Conservation (phyloP, 768 basidiomycete species). For the Amanita muscaria region DNA sequence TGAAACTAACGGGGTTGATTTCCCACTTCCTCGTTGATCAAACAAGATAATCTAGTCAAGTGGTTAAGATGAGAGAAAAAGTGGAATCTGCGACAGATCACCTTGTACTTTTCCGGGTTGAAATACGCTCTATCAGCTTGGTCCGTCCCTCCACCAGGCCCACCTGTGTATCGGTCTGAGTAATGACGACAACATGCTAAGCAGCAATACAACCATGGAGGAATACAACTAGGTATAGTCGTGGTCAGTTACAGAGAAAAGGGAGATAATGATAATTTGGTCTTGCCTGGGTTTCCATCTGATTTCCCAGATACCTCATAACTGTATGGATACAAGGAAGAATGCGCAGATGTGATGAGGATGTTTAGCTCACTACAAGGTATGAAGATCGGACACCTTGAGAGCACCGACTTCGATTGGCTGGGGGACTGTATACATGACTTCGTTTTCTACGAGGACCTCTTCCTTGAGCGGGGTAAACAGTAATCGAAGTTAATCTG, state of each 20-base stretch:
- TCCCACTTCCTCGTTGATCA: constrained; percentile 86
- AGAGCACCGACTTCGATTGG: constrained; percentile 59
- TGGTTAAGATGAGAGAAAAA: not conserved
- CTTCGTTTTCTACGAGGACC: no score
- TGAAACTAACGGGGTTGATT: constrained; percentile 60
- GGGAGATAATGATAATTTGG: not conserved
- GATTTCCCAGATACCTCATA: constrained; percentile 79
- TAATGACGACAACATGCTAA: constrained; percentile 1
- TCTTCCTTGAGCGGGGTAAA: not conserved
- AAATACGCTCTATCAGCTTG: constrained; percentile 69
- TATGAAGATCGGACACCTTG: constrained; percentile 68
- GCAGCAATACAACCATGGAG: constrained; percentile 47
- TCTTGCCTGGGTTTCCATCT: constrained; percentile 64
- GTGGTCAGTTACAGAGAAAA: not conserved
- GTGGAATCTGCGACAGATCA: constrained; percentile 14
- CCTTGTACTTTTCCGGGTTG: constrained; percentile 80
- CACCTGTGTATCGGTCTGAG: constrained; percentile 33
- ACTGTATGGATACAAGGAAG: constrained; percentile 30
- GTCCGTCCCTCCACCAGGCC: constrained; percentile 74
- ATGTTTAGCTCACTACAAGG: constrained; percentile 48
- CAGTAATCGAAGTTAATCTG: not conserved
- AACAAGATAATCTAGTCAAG: constrained; percentile 64
- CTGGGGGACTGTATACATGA: constrained; percentile 64
- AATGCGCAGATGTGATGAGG: not conserved
- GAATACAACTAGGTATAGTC: constrained; percentile 50